Evolutionary conservation across 768 basidiomycete genomes (phyloP).

Genomic region (Kwoniella dendrophila): DNA sequence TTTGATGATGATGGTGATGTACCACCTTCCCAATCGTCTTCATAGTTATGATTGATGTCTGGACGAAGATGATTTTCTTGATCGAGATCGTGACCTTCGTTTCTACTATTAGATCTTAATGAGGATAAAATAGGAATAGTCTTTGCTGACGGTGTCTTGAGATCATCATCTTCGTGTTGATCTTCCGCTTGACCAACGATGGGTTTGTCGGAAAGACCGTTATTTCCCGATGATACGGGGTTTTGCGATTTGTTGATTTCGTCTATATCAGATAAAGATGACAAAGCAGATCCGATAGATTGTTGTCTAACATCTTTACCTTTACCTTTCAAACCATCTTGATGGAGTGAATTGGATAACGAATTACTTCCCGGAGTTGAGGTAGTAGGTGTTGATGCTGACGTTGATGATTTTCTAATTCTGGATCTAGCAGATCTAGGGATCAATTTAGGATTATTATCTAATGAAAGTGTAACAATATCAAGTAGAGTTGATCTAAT

Average conservation of each 20-base stretch:
- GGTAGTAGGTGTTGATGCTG: neutral
- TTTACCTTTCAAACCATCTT: neutral
- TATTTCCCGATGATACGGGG: neutral
- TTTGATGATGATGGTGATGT: too few species aligned
- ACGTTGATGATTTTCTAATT: slow-evolving; percentile 54
- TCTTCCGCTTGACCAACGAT: neutral
- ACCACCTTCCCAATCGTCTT: too few species aligned
- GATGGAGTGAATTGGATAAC: neutral
- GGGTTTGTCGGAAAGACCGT: neutral
- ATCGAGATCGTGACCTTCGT: slow-evolving; percentile 1
- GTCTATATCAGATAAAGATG: slow-evolving; percentile 2
- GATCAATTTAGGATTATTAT: slow-evolving; percentile 78
- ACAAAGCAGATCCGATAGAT: slow-evolving; percentile 9
- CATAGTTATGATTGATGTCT: too few species aligned
- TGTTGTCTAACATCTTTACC: neutral
- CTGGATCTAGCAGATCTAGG: slow-evolving; percentile 59
- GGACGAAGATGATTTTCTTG: neutral
- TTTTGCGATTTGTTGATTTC: neutral
- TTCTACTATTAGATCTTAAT: neutral
- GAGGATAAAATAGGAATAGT: neutral
- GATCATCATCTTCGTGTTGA: slow-evolving; percentile 15
- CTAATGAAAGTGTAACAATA: slow-evolving; percentile 82
- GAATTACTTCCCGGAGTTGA: neutral
- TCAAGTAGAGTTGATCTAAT: slow-evolving; percentile 70
- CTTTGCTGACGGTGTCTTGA: neutral